Evolutionary conservation across 768 basidiomycete genomes (phyloP), one percentile per base, ranked within the genome.

Genomic region (Naganishia onofrii): DNA sequence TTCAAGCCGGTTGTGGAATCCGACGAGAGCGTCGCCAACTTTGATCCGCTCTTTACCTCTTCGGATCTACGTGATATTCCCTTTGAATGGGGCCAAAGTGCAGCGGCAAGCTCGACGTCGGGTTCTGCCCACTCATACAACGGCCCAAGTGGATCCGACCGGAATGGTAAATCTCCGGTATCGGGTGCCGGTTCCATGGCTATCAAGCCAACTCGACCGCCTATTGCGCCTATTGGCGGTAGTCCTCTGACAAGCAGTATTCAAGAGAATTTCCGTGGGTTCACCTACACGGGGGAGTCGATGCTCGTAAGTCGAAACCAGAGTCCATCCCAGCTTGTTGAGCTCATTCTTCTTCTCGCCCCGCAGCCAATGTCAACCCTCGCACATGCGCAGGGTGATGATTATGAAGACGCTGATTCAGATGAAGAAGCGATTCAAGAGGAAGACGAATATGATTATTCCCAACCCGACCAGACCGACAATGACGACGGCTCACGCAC

Each of bases 1-100:
- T 99, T 98, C 85, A 98, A 97, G 79, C 96, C 96, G 28, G 85
- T 90, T 71, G 96, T 99, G 72, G 94, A 97, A 82, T 95, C 92
- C 21, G 96, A 99, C 84, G 96, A 99, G 82, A 92, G 90, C 19
- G 93, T 92, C n/a, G 88, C 88, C 73, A 97, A 97, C 84, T 99
- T 99, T 78, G 96, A 99, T 80, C 92, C 93, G 32, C 93, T 97
- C 82, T 99, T 99, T 82, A 99, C 96, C 4, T 86, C 88, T 29
- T 90, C 92, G n/a, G 90, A 95, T 79, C 84, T 97, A 64, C 86
- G 88, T 19, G 88, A 91, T 72, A 73, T 85, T 87, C 71, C 89
- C 85, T 58, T 78, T 81, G 57, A 81, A 68, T 78, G 79, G 68
- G 83, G 85, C 7, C 42, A 42, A 15, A 70, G 74, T 48, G 84